Evolutionary conservation across 495 filamentous ascomycete genomes (phyloP).

Genomic region (Letharia lupina): DNA sequence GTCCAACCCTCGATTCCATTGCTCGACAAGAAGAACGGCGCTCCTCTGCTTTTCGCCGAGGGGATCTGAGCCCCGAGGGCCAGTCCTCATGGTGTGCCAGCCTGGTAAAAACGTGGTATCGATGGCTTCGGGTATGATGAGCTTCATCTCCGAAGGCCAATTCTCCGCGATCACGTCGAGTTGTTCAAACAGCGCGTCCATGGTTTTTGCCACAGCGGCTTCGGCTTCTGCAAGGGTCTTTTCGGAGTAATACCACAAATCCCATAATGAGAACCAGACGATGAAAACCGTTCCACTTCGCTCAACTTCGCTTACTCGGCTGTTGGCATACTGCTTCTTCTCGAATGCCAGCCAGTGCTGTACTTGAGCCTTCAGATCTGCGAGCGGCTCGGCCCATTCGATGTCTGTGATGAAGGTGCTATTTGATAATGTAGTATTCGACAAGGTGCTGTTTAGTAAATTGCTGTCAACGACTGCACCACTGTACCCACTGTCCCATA

Average conservation of each 20-base stretch:
- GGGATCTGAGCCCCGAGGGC: slow-evolving; percentile 22
- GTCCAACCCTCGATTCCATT: slow-evolving; percentile 43
- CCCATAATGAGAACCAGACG: slow-evolving; percentile 44
- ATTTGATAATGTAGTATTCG: slow-evolving; percentile 14
- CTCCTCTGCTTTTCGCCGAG: slow-evolving; percentile 34
- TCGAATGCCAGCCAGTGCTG: slow-evolving; percentile 32
- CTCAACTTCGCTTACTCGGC: slow-evolving; percentile 17
- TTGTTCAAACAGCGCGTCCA: slow-evolving; percentile 40
- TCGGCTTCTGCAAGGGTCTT: slow-evolving; percentile 31
- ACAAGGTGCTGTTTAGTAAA: slow-evolving; percentile 26
- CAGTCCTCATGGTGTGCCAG: slow-evolving; percentile 29
- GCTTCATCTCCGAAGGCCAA: slow-evolving; percentile 37
- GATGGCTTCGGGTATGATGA: slow-evolving; percentile 41
- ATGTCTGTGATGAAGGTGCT: slow-evolving; percentile 27
- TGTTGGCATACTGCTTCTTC: slow-evolving; percentile 20
- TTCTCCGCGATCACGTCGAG: slow-evolving; percentile 33
- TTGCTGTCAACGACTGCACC: slow-evolving; percentile 36
- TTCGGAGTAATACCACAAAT: slow-evolving; percentile 41
- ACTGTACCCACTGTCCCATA: slow-evolving; percentile 28
- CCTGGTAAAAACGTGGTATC: slow-evolving; percentile 47
- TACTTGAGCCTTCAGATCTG: slow-evolving; percentile 39
- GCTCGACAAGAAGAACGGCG: slow-evolving; percentile 33
- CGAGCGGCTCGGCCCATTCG: slow-evolving; percentile 29
- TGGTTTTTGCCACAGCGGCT: slow-evolving; percentile 35
- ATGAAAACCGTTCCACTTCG: slow-evolving; percentile 27